Evolutionary conservation across 169 alveolate genomes (phyloP).

Genomic region (Miamiensis avidus): DNA sequence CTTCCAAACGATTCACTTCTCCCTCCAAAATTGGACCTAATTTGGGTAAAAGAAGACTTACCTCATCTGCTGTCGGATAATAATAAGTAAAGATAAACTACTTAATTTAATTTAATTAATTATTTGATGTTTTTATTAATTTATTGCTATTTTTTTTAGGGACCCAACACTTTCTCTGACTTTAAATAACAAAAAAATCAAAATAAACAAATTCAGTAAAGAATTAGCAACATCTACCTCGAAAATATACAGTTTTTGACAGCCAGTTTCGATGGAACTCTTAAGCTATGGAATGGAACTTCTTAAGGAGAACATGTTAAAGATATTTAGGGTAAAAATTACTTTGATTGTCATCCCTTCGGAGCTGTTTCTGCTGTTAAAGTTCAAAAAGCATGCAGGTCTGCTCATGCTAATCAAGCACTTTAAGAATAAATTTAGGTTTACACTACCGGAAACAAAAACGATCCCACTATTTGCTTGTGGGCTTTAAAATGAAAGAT

Average conservation of each 20-base stretch:
- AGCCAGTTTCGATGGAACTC: slow-evolving; percentile 13
- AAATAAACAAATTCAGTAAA: not conserved
- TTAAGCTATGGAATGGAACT: slow-evolving; percentile 13
- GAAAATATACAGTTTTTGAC: slow-evolving; percentile 7
- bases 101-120: not conserved
- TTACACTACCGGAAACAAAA: slow-evolving; percentile 15
- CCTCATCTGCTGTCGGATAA: not conserved
- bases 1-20: not conserved
- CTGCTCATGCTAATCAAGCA: not conserved
- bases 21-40: not conserved
- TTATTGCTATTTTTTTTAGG: not conserved
- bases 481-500: slow-evolving; percentile 12
- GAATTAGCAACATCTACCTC: not conserved
- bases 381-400: not conserved
- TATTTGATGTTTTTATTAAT: not conserved
- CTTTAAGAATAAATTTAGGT: not conserved
- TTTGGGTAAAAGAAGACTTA: not conserved
- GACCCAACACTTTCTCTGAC: slow-evolving; percentile 4
- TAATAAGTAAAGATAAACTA: not conserved
- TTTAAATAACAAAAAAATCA: not conserved
- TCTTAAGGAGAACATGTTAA: not conserved
- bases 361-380: slow-evolving; percentile 1
- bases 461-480: not conserved
- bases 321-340: not conserved
- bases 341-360: slow-evolving; percentile 15